Percentiles rank a stretch among this genome's conserved stretches.
phyloP scores from a whole-genome alignment of 148 eudicot genomes.

The Agrostemma githago region DNA sequence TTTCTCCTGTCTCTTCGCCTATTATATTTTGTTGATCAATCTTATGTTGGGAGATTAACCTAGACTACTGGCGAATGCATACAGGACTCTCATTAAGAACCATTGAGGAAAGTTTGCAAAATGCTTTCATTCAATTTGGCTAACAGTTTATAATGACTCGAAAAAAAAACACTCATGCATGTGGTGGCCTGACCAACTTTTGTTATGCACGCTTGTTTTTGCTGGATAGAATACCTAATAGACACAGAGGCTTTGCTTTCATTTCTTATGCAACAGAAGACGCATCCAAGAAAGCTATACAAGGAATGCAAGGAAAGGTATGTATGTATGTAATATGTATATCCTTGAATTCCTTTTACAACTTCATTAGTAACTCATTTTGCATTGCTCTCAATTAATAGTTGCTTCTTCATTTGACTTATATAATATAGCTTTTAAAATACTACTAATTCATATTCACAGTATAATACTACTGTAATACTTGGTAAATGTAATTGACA shows the following conservation, averaged over 20 bases:
- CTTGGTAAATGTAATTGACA: too few relatives aligned
- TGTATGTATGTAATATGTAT: too few relatives aligned
- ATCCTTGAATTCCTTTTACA: too few relatives aligned
- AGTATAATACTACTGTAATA: too few relatives aligned
- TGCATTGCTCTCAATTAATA: too few relatives aligned
- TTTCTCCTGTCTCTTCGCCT: neutral
- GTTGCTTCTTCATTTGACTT: too few relatives aligned
- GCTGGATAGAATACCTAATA: constrained; percentile 75
- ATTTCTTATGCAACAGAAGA: constrained; percentile 68
- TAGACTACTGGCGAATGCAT: constrained; percentile 6
- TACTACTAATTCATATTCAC: too few relatives aligned
- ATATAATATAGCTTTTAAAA: too few relatives aligned
- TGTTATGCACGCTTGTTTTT: too few relatives aligned
- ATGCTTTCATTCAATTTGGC: constrained; percentile 66
- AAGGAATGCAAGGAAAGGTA: constrained; percentile 95
- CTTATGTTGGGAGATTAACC: neutral
- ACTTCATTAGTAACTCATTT: too few relatives aligned
- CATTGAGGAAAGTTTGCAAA: constrained; percentile 57
- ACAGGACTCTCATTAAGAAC: constrained; percentile 86
- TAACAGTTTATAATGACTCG: neutral
- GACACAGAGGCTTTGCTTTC: constrained; percentile 90
- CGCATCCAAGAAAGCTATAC: constrained; percentile 70
- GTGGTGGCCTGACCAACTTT: too few relatives aligned
- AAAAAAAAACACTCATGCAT: constrained; percentile 2
- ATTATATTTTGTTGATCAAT: neutral